Conservation (phyloP, 2,329 filamentous ascomycete genomes). For the Colletotrichum sp. region DNA sequence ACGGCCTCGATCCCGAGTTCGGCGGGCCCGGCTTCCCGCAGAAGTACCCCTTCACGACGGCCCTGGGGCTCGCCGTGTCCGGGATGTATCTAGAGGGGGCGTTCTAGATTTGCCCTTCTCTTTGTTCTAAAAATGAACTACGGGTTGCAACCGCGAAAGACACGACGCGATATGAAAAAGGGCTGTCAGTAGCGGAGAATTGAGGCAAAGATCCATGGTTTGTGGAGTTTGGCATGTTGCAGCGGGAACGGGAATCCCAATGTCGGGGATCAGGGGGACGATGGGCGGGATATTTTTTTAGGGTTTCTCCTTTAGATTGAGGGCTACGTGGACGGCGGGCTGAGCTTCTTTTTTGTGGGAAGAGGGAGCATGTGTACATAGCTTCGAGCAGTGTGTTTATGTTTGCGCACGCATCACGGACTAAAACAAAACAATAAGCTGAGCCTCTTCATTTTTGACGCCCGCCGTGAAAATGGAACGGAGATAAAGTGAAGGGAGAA, state of each 20-base stretch:
- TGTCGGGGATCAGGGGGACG: not conserved
- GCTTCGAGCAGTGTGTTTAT: not conserved
- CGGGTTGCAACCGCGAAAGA: not conserved
- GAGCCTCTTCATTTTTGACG: not conserved
- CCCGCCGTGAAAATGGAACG: not conserved
- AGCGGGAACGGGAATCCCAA: not conserved
- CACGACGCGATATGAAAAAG: not conserved
- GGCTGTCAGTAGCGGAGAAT: not conserved
- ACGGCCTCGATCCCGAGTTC: constrained; percentile 47
- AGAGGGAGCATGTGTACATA: not conserved
- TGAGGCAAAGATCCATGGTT: not conserved
- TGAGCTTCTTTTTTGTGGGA: not conserved
- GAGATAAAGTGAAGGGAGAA: not conserved
- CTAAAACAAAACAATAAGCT: not conserved
- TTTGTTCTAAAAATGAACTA: not conserved
- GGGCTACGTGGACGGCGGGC: constrained; percentile 2
- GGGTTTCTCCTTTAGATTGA: not conserved
- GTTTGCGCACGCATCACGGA: not conserved
- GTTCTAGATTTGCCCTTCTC: not conserved
- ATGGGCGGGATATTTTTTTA: not conserved
- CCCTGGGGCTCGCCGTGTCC: constrained; percentile 1
- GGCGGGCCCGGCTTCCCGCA: constrained; percentile 48
- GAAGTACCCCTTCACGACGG: constrained; percentile 17
- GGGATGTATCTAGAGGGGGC: constrained; percentile 10
- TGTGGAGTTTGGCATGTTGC: not conserved